A percentile compares a stretch with the other conserved stretches of the same genome.
phyloP scores from a whole-genome alignment of 441 rosid species.

The Manihot esculenta region DNA sequence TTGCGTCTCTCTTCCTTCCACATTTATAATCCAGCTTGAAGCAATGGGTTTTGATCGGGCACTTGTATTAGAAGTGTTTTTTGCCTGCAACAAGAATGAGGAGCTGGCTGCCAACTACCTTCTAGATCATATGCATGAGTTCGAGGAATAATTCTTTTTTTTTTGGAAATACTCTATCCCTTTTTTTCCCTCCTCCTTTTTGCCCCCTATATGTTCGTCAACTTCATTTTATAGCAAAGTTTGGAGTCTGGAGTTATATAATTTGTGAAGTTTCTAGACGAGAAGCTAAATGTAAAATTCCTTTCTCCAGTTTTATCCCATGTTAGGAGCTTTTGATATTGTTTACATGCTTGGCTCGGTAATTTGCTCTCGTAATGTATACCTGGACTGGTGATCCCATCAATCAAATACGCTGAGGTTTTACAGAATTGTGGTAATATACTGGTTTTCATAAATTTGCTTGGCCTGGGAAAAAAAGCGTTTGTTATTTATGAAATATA shows the following conservation, averaged over 20 bases:
- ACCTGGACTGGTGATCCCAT: too few species aligned
- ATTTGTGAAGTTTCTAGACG: conserved; percentile 27
- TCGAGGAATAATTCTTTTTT: conserved; percentile 50
- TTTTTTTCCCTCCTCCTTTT: background rate
- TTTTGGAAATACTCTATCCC: conserved; percentile 16
- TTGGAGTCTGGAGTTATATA: conserved; percentile 17
- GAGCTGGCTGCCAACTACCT: conserved; percentile 97
- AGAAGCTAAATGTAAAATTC: conserved; percentile 28
- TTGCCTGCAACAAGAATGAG: conserved; percentile 96
- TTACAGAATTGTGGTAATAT: background rate
- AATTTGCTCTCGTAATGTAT: background rate
- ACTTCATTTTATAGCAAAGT: conserved; percentile 25
- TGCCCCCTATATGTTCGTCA: background rate
- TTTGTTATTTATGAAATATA: too few species aligned
- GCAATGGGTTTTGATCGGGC: conserved; percentile 92
- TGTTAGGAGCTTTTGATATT: conserved; percentile 16
- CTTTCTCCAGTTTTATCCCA: conserved; percentile 7
- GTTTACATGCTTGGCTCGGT: conserved; percentile 8
- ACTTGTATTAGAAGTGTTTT: conserved; percentile 77
- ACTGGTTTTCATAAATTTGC: too few species aligned
- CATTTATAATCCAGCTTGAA: conserved; percentile 51
- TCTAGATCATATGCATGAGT: conserved; percentile 85
- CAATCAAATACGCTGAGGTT: too few species aligned
- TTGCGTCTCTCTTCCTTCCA: too few species aligned
- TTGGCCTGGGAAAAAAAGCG: too few species aligned